Conservation (phyloP, 1,284 basidiomycete genomes). For the Ustilago hordei region DNA sequence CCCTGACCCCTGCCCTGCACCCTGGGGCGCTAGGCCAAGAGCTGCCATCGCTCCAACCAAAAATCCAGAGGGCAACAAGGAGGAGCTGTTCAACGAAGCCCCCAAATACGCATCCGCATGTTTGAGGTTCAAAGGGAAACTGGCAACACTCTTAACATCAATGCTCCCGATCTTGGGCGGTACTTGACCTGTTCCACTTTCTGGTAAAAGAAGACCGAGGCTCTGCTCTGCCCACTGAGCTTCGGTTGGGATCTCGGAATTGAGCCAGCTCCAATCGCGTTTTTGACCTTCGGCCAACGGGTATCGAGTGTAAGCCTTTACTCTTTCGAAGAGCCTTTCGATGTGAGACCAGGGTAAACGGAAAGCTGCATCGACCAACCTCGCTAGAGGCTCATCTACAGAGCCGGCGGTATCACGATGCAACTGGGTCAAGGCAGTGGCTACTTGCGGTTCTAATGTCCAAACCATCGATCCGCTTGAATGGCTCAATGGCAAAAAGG, state of each 20-base stretch:
- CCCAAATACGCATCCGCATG: conserved; percentile 91
- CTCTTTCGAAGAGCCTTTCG: conserved; percentile 75
- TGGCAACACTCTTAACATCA: conserved; percentile 82
- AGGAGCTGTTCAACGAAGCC: conserved; percentile 59
- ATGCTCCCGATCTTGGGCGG: conserved; percentile 82
- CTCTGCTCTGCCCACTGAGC: conserved; percentile 45
- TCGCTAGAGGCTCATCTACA: conserved; percentile 74
- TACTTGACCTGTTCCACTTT: conserved; percentile 48
- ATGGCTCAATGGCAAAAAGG: conserved; percentile 76
- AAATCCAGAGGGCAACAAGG: conserved; percentile 41
- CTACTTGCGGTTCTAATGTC: conserved; percentile 86
- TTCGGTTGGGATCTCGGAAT: conserved; percentile 36
- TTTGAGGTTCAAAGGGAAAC: conserved; percentile 88
- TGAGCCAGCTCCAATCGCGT: conserved; percentile 52
- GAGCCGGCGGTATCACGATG: conserved; percentile 70
- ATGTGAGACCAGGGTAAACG: conserved; percentile 83
- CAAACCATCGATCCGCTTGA: conserved; percentile 90
- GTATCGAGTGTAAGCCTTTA: conserved; percentile 73
- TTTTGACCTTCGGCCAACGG: conserved; percentile 7
- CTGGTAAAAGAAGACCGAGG: conserved; percentile 42
- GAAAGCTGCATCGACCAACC: conserved; percentile 91
- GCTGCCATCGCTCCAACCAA: conserved; percentile 49
- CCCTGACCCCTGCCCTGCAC: conserved; percentile 50
- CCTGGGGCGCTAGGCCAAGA: conserved; percentile 48
- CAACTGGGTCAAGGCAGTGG: conserved; percentile 78